A percentile compares a stretch with the other conserved stretches of the same genome.
Evolutionary conservation across 2,329 filamentous ascomycete genomes (phyloP).

Genomic region (Hymenoscyphus infarciens): DNA sequence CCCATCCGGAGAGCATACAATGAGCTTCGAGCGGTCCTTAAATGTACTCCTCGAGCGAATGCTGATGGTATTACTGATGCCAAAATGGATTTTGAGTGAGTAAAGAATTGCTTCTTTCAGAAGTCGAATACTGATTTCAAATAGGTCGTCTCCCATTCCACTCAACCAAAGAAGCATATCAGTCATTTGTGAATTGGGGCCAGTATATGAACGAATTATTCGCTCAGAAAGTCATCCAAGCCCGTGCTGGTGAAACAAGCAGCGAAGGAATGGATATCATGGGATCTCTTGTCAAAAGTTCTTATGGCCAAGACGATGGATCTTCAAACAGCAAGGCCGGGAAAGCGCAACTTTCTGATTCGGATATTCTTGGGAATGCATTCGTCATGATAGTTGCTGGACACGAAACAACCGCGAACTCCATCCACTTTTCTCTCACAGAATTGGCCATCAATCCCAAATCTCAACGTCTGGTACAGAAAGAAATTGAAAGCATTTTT

Average conservation of each 20-base stretch:
- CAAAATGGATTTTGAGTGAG: conserved; percentile 48
- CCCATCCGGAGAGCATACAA: conserved; percentile 42
- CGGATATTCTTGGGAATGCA: conserved; percentile 70
- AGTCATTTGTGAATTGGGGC: conserved; percentile 53
- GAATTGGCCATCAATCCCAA: conserved; percentile 63
- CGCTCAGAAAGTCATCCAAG: conserved; percentile 46
- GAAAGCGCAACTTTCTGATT: conserved; percentile 54
- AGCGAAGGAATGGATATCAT: conserved; percentile 54
- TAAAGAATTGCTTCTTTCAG: background rate
- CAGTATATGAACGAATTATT: conserved; percentile 60
- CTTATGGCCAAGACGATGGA: conserved; percentile 36
- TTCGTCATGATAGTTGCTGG: conserved; percentile 69
- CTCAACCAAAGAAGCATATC: conserved; percentile 42
- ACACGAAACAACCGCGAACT: conserved; percentile 77
- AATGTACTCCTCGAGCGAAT: conserved; percentile 51
- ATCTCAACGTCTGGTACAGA: conserved; percentile 63
- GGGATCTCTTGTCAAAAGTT: conserved; percentile 47
- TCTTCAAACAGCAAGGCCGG: conserved; percentile 38
- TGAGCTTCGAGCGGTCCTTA: conserved; percentile 54
- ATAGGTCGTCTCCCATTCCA: conserved; percentile 43
- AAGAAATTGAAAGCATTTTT: conserved; percentile 65
- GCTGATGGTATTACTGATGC: conserved; percentile 49
- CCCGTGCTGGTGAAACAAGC: conserved; percentile 37
- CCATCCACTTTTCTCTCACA: conserved; percentile 67
- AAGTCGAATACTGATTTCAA: conserved; percentile 3